A percentile compares a stretch with the other conserved stretches of the same genome.
Evolutionary conservation across 1,284 basidiomycete species (phyloP).

Genomic region (Heliocybe sulcata): DNA sequence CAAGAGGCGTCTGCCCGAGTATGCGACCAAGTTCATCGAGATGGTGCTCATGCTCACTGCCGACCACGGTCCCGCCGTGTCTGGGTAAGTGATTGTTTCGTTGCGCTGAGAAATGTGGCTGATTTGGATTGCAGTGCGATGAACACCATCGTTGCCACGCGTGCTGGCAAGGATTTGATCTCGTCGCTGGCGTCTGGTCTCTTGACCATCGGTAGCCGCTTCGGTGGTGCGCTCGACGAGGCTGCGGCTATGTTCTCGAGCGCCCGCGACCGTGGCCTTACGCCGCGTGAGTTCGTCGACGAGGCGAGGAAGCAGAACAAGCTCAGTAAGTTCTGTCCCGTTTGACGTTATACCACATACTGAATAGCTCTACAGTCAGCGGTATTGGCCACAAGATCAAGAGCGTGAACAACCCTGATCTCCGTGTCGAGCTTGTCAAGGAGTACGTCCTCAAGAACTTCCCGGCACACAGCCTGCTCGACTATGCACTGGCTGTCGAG

Average conservation of each 20-base stretch:
- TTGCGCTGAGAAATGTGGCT: constrained; percentile 1
- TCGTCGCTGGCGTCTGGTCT: constrained; percentile 95
- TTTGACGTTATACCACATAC: constrained; percentile 4
- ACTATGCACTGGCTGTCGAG: constrained; percentile 98
- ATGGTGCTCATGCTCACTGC: constrained; percentile 99
- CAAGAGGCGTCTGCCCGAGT: constrained; percentile 85
- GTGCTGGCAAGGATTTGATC: constrained; percentile 98
- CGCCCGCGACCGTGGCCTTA: constrained; percentile 86
- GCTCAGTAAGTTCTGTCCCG: constrained; percentile 54
- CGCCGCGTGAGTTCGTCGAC: constrained; percentile 97
- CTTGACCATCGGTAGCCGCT: constrained; percentile 95
- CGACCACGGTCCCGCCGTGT: constrained; percentile 97
- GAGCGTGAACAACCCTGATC: constrained; percentile 95
- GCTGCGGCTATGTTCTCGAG: constrained; percentile 94
- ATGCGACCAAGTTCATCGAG: constrained; percentile 96
- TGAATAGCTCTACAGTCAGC: constrained; percentile 48
- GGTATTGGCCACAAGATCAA: constrained; percentile 99
- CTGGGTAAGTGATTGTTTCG: constrained; percentile 37
- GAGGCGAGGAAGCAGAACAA: constrained; percentile 94
- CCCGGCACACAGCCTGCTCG: constrained; percentile 87
- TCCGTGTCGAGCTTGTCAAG: constrained; percentile 97
- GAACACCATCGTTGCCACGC: constrained; percentile 99
- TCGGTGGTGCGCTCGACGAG: constrained; percentile 99
- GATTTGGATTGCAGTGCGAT: constrained; percentile 66
- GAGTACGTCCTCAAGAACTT: constrained; percentile 96